These are phyloP conservation scores for Bromus sterilis DNA, from an alignment of 176 grass and related monocot species.

Conservation along the genomic window DNA sequence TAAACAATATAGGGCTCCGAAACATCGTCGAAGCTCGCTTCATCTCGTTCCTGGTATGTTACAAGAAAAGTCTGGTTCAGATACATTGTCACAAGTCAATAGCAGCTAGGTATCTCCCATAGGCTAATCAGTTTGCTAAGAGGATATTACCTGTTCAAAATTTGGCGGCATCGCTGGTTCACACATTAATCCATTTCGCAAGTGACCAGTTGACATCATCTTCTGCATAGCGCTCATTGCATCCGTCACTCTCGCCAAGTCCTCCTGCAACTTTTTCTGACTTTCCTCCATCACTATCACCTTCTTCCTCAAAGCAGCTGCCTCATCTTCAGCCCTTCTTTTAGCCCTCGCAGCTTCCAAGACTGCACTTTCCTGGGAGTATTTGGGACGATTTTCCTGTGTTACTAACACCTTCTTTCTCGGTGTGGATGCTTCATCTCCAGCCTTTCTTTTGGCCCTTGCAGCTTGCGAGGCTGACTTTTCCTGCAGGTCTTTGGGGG, in stretches of 20 bases:
- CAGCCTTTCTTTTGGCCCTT: neutral
- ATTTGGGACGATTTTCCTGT: neutral
- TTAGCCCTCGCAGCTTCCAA: conserved; percentile 31
- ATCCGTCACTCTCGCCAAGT: conserved; percentile 19
- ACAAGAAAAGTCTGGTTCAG: neutral
- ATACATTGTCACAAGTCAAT: neutral
- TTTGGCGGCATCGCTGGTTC: neutral
- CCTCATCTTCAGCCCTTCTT: conserved; percentile 36
- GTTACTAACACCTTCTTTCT: neutral
- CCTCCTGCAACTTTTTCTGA: conserved; percentile 36
- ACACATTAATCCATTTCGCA: neutral
- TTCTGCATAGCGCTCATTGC: conserved; percentile 9
- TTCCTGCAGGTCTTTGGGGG: neutral
- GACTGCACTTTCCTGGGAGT: neutral
- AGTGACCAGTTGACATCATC: neutral
- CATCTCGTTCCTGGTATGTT: neutral
- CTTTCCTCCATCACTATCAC: conserved; percentile 41
- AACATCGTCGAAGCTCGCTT: neutral
- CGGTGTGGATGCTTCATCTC: neutral
- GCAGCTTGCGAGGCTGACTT: neutral
- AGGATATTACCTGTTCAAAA: conserved; percentile 13
- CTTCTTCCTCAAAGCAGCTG: conserved; percentile 34
- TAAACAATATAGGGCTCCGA: neutral
- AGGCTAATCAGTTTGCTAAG: neutral
- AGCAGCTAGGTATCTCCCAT: neutral